Conservation (phyloP, 495 filamentous ascomycete species). For the Penicillium paradoxum region DNA sequence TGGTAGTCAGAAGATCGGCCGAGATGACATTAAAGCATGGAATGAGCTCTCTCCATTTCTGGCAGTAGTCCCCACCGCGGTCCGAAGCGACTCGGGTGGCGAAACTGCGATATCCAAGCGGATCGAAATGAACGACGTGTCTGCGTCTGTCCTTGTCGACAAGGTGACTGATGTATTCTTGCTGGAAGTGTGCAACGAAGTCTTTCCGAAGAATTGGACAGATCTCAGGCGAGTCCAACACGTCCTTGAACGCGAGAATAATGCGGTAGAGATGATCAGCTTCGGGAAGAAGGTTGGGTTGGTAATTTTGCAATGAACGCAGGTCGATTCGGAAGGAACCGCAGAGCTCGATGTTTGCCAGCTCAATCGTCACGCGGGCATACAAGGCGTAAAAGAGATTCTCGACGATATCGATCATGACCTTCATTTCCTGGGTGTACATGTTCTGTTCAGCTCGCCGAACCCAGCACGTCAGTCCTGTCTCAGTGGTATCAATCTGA, state of each 20-base stretch:
- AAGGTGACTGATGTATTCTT: slow-evolving; percentile 20
- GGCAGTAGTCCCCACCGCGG: slow-evolving; percentile 15
- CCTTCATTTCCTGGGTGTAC: slow-evolving; percentile 17
- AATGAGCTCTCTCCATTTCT: slow-evolving; percentile 29
- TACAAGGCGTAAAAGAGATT: slow-evolving; percentile 37
- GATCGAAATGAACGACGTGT: slow-evolving; percentile 19
- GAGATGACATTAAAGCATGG: slow-evolving; percentile 26
- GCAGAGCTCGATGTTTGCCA: slow-evolving; percentile 36
- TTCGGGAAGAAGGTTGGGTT: slow-evolving; percentile 26
- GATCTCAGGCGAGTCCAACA: slow-evolving; percentile 26
- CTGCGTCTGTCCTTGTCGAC: not conserved
- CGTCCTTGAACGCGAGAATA: slow-evolving; percentile 28
- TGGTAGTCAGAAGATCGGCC: slow-evolving; percentile 19
- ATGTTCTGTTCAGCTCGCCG: slow-evolving; percentile 25
- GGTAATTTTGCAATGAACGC: slow-evolving; percentile 8
- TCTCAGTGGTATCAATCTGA: slow-evolving; percentile 27
- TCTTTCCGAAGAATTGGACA: slow-evolving; percentile 22
- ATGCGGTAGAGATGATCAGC: slow-evolving; percentile 30
- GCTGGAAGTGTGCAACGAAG: slow-evolving; percentile 25
- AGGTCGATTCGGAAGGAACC: slow-evolving; percentile 19
- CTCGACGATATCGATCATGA: slow-evolving; percentile 30
- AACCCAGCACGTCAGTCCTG: slow-evolving; percentile 28
- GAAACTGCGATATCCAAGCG: slow-evolving; percentile 31
- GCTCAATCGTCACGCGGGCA: slow-evolving; percentile 33
- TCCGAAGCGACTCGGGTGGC: slow-evolving; percentile 19